Percentiles rank a stretch among this genome's conserved stretches.
Evolutionary conservation across 768 basidiomycete genomes (phyloP).

Genomic region (Imleria badia): DNA sequence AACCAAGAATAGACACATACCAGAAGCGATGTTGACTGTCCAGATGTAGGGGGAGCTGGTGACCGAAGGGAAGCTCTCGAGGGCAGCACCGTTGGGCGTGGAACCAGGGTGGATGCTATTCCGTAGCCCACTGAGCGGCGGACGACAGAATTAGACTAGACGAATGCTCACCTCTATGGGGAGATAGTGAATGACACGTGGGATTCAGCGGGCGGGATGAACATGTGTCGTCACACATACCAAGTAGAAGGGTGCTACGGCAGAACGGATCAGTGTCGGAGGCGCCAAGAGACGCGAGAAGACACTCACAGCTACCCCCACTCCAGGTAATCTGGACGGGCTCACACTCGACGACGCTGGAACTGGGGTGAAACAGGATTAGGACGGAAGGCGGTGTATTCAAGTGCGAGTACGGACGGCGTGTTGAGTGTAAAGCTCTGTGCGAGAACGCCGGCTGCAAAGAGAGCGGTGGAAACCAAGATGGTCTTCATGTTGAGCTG

Average conservation of each 20-base stretch:
- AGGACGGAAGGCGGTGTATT: neutral
- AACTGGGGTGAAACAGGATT: slow-evolving; percentile 32
- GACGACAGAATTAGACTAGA: neutral
- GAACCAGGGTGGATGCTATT: slow-evolving; percentile 55
- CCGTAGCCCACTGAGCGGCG: neutral
- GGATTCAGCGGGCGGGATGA: neutral
- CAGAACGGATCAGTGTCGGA: neutral
- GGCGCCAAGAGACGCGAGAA: rapidly evolving
- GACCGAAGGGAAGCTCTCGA: slow-evolving; percentile 47
- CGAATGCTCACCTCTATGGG: slow-evolving; percentile 39
- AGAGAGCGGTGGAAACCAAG: slow-evolving; percentile 40
- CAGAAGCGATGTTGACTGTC: slow-evolving; percentile 47
- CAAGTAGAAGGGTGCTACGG: slow-evolving; percentile 60
- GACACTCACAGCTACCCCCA: slow-evolving; percentile 54
- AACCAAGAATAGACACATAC: slow-evolving; percentile 28
- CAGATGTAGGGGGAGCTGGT: slow-evolving; percentile 49
- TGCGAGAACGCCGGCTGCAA: slow-evolving; percentile 43
- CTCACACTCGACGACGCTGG: slow-evolving; percentile 53
- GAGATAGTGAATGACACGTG: neutral
- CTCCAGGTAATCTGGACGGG: slow-evolving; percentile 54
- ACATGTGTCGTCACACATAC: slow-evolving; percentile 41
- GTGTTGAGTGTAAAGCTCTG: slow-evolving; percentile 65
- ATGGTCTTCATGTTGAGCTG: slow-evolving; percentile 47
- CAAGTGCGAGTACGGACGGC: slow-evolving; percentile 50
- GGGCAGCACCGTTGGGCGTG: slow-evolving; percentile 41